A percentile compares a stretch with the other conserved stretches of the same genome.
Evolutionary conservation across 495 filamentous ascomycete species (phyloP).

Genomic region (Lophiostoma macrostomum): DNA sequence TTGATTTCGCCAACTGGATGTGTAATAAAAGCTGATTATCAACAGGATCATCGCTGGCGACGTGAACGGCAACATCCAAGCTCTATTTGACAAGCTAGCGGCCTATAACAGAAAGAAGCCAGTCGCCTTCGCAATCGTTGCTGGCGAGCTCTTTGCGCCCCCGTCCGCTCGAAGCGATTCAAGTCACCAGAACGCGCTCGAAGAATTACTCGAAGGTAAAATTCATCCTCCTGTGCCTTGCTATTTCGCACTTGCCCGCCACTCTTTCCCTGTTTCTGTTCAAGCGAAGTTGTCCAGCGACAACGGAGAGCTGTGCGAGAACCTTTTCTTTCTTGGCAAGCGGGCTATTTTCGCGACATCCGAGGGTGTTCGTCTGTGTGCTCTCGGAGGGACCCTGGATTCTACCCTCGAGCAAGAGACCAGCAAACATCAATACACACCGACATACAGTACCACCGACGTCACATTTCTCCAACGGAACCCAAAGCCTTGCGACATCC

Average conservation of each 20-base stretch:
- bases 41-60: constrained; percentile 82
- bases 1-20: constrained; percentile 7
- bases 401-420: constrained; percentile 48
- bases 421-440: constrained; percentile 61
- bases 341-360: constrained; percentile 81
- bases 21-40: constrained; percentile 5
- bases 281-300: constrained; percentile 69
- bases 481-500: constrained; percentile 74
- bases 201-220: constrained; percentile 63
- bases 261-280: constrained; percentile 63
- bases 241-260: constrained; percentile 78
- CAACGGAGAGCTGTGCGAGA: constrained; percentile 74
- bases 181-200: constrained; percentile 57
- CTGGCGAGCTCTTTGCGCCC: constrained; percentile 72
- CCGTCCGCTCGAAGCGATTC: constrained; percentile 37
- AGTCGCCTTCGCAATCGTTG: constrained; percentile 79
- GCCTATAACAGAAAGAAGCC: constrained; percentile 77
- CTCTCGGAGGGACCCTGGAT: constrained; percentile 70
- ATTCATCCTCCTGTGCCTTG: constrained; percentile 73
- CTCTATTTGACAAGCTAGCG: constrained; percentile 73
- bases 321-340: constrained; percentile 84
- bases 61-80: constrained; percentile 67
- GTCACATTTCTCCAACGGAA: constrained; percentile 68
- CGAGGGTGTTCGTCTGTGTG: constrained; percentile 79
- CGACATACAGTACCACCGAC: constrained; percentile 72